A percentile compares a stretch with the other conserved stretches of the same genome.
Evolutionary conservation across 106 monocot genomes (phyloP).

Genomic region (Allium sativum): DNA sequence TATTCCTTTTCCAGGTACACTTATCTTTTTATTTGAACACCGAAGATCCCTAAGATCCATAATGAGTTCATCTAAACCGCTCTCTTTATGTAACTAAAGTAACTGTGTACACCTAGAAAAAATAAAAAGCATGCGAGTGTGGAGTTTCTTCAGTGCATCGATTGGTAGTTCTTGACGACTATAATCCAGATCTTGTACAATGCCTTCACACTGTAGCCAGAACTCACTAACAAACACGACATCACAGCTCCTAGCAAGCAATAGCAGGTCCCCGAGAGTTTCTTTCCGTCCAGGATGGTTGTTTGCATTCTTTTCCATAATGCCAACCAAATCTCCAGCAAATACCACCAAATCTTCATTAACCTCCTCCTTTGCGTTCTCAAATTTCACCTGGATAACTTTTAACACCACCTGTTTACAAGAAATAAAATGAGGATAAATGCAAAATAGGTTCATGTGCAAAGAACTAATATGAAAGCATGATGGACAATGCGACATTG

Average conservation of each 20-base stretch:
- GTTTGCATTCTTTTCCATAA: constrained; percentile 84
- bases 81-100: constrained; percentile 90
- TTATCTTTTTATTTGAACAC: constrained; percentile 41
- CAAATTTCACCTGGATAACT: constrained; percentile 77
- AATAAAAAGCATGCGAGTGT: constrained; percentile 89
- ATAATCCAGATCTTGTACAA: constrained; percentile 93
- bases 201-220: constrained; percentile 96
- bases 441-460: neutral
- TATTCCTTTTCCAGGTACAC: constrained; percentile 9
- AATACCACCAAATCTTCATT: constrained; percentile 77
- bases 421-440: neutral
- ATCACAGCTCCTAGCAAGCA: constrained; percentile 71
- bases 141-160: constrained; percentile 84
- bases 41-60: constrained; percentile 34
- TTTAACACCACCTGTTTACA: constrained; percentile 76
- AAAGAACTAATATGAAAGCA: constrained; percentile 6
- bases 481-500: neutral
- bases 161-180: constrained; percentile 70
- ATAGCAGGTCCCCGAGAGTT: constrained; percentile 72
- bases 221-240: constrained; percentile 77
- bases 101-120: constrained; percentile 82
- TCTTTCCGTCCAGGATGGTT: constrained; percentile 80
- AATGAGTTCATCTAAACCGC: constrained; percentile 55
- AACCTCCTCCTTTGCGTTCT: constrained; percentile 95
- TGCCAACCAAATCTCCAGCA: constrained; percentile 75